Percentiles rank a stretch among this genome's conserved stretches.
These are phyloP conservation scores for Plenodomus biglobosus DNA, from an alignment of 2,329 filamentous ascomycete genomes.

Conservation along the genomic window DNA sequence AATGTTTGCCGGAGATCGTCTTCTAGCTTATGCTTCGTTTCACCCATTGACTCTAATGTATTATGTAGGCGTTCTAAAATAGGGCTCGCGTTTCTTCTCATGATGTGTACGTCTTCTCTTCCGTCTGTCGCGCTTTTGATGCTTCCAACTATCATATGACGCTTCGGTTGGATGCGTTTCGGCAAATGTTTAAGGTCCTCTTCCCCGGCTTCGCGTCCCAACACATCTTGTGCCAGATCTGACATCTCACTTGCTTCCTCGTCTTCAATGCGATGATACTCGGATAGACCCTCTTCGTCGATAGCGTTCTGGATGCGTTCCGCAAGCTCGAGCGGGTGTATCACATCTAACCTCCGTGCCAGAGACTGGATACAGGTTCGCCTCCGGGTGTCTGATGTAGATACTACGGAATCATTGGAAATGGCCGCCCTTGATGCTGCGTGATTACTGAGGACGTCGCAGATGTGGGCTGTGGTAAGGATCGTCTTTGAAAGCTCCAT, in stretches of 20 bases:
- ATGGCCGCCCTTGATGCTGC: conserved; percentile 19
- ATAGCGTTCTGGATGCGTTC: conserved; percentile 73
- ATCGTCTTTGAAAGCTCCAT: conserved; percentile 82
- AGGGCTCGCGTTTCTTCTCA: conserved; percentile 66
- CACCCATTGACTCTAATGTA: conserved; percentile 61
- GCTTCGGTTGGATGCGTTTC: conserved; percentile 42
- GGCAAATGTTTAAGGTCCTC: conserved; percentile 52
- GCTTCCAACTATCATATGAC: conserved; percentile 33
- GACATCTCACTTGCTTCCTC: conserved; percentile 70
- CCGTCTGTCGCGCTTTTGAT: conserved; percentile 42
- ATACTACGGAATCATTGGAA: conserved; percentile 5
- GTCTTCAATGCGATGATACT: conserved; percentile 76
- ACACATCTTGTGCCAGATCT: conserved; percentile 70
- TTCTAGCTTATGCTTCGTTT: conserved; percentile 63
- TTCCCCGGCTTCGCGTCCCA: conserved; percentile 64
- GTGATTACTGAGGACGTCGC: conserved; percentile 38
- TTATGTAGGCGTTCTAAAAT: conserved; percentile 68
- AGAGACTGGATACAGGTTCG: conserved; percentile 47
- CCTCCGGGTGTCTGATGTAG: conserved; percentile 14
- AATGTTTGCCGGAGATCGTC: conserved; percentile 64
- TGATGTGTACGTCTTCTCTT: conserved; percentile 61
- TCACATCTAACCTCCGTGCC: conserved; percentile 63
- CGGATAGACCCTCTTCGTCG: conserved; percentile 86
- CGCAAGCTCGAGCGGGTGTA: conserved; percentile 68
- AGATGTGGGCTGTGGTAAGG: conserved; percentile 68